These are phyloP conservation scores for Nymphaea thermarum DNA, from an alignment of 164 flowering plant species.

Conservation along the genomic window DNA sequence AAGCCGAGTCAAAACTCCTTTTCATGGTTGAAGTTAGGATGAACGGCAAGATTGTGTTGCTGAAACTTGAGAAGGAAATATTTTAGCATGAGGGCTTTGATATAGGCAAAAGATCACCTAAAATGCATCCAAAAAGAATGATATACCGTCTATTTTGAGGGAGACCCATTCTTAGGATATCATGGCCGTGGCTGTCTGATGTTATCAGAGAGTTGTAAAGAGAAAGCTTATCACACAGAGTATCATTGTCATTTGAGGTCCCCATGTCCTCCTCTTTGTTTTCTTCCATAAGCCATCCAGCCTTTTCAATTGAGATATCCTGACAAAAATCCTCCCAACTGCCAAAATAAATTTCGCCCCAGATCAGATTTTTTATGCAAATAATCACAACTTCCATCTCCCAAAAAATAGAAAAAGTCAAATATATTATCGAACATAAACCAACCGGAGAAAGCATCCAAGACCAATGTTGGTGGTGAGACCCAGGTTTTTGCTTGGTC, in stretches of 20 bases:
- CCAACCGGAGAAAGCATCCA: constrained; percentile 58
- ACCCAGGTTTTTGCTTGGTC: constrained; percentile 22
- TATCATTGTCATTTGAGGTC: too few relatives aligned
- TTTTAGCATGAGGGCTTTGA: too few relatives aligned
- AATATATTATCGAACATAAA: constrained; percentile 4
- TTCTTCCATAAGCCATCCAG: constrained; percentile 51
- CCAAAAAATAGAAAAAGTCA: neutral
- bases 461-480: constrained; percentile 30
- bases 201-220: constrained; percentile 12
- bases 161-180: constrained; percentile 15
- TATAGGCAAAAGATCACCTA: too few relatives aligned
- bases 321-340: constrained; percentile 86
- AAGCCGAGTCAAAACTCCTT: constrained; percentile 68
- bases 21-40: constrained; percentile 45
- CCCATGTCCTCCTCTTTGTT: constrained; percentile 1
- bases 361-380: neutral
- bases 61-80: too few relatives aligned
- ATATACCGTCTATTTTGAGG: constrained; percentile 23
- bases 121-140: too few relatives aligned
- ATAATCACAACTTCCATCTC: neutral
- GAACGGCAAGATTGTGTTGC: constrained; percentile 13
- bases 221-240: neutral
- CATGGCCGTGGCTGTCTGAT: constrained; percentile 10
- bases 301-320: constrained; percentile 74
- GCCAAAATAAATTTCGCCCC: constrained; percentile 12